phyloP scores from a whole-genome alignment of 495 filamentous ascomycete species.

The Podospora pseudocomata region DNA sequence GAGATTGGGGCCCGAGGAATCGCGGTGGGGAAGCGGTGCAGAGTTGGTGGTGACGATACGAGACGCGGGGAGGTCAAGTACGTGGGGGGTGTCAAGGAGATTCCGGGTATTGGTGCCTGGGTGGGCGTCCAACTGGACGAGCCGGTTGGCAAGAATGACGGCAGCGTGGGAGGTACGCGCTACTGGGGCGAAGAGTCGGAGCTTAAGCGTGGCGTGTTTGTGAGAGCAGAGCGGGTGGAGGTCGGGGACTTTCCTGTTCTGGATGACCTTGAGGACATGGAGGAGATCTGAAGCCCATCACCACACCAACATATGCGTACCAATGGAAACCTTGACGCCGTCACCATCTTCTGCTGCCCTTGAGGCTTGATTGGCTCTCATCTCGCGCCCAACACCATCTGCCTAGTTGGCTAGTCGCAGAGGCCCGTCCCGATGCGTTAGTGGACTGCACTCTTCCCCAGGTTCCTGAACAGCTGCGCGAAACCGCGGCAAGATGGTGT shows the following conservation, averaged over 20 bases:
- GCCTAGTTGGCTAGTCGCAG: background rate
- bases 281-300: constrained; percentile 64
- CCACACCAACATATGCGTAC: background rate
- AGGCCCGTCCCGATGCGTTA: constrained; percentile 10
- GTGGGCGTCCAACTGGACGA: constrained; percentile 82
- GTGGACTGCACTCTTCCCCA: background rate
- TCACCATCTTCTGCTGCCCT: background rate
- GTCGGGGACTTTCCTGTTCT: constrained; percentile 78
- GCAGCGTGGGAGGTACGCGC: constrained; percentile 67
- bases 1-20: constrained; percentile 69
- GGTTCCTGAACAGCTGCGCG: background rate
- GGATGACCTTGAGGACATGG: constrained; percentile 78
- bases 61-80: constrained; percentile 81
- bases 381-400: background rate
- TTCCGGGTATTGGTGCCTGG: constrained; percentile 76
- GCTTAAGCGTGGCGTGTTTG: constrained; percentile 76
- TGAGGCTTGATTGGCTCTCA: background rate
- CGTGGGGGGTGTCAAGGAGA: constrained; percentile 76
- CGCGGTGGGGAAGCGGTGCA: constrained; percentile 59
- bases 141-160: constrained; percentile 87
- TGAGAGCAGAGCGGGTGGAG: constrained; percentile 85
- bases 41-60: constrained; percentile 60
- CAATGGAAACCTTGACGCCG: background rate
- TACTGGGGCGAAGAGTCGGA: constrained; percentile 67
- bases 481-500: background rate